phyloP scores from a whole-genome alignment of 768 basidiomycete species.

The Psilocybe subaeruginosa region DNA sequence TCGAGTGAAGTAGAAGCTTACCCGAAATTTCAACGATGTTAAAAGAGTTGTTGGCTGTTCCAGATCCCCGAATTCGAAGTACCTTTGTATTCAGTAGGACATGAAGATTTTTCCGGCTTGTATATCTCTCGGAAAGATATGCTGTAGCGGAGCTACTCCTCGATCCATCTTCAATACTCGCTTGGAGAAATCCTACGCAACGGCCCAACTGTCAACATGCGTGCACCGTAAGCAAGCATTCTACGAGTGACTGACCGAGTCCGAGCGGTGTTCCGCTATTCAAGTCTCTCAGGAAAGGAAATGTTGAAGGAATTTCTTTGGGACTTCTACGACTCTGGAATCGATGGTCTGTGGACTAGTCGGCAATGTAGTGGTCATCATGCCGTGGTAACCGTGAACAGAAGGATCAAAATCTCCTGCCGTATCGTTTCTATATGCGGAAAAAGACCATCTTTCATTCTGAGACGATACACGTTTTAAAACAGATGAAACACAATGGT shows the following conservation, averaged over 20 bases:
- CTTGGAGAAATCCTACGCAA: slow-evolving; percentile 23
- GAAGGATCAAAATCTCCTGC: slow-evolving; percentile 32
- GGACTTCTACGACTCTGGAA: slow-evolving; percentile 32
- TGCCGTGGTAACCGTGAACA: slow-evolving; percentile 31
- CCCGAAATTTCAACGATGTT: slow-evolving; percentile 8
- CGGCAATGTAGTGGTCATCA: slow-evolving; percentile 32
- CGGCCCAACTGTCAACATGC: background rate
- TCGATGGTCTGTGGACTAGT: slow-evolving; percentile 30
- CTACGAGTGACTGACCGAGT: background rate
- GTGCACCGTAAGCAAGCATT: background rate
- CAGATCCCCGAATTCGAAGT: slow-evolving; percentile 13
- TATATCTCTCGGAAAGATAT: slow-evolving; percentile 24
- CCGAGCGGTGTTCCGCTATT: slow-evolving; percentile 32
- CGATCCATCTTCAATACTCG: slow-evolving; percentile 20
- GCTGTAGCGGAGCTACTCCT: slow-evolving; percentile 28
- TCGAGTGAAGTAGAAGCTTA: background rate
- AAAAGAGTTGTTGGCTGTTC: slow-evolving; percentile 4
- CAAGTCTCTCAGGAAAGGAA: slow-evolving; percentile 30
- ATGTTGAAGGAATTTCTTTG: slow-evolving; percentile 26
- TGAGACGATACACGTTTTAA: slow-evolving; percentile 8
- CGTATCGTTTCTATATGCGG: slow-evolving; percentile 31
- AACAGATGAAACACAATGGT: background rate
- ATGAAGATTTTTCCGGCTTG: slow-evolving; percentile 29
- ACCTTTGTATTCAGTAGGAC: slow-evolving; percentile 32
- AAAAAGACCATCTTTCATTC: slow-evolving; percentile 30